Conservation (phyloP, 2,329 filamentous ascomycete species). For the Fusarium pseudocircinatum region DNA sequence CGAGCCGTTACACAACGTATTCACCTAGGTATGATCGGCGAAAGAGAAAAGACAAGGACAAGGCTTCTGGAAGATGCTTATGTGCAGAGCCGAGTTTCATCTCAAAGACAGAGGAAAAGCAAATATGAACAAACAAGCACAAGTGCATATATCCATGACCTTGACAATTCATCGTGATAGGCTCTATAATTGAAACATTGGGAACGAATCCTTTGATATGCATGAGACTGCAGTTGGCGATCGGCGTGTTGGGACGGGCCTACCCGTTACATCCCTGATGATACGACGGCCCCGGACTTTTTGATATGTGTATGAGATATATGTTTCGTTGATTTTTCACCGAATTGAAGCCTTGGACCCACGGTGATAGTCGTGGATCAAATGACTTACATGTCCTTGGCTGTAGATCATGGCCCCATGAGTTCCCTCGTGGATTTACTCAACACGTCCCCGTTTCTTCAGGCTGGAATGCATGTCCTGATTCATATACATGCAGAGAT, state of each 20-base stretch:
- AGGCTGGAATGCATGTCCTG: conserved; percentile 2
- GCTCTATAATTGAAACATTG: conserved; percentile 11
- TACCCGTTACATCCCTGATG: conserved; percentile 23
- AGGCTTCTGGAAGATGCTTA: conserved; percentile 17
- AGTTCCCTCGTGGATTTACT: not conserved
- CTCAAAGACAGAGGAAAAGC: conserved; percentile 1
- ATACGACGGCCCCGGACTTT: not conserved
- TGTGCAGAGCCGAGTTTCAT: conserved; percentile 20
- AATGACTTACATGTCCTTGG: conserved; percentile 7
- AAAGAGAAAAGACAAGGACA: conserved; percentile 8
- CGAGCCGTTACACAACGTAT: conserved; percentile 35
- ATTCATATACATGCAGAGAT: conserved; percentile 2
- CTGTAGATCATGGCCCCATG: conserved; percentile 23
- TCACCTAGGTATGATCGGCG: conserved; percentile 16
- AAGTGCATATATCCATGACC: conserved; percentile 29
- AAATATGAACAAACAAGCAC: conserved; percentile 3
- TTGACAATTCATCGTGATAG: conserved; percentile 17
- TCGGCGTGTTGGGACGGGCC: conserved; percentile 18
- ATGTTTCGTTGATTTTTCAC: conserved; percentile 1
- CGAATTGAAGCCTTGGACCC: conserved; percentile 7
- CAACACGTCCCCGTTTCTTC: conserved; percentile 1
- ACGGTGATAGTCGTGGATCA: conserved; percentile 2
- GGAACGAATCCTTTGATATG: conserved; percentile 14
- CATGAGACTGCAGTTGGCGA: conserved; percentile 9
- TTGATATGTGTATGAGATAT: not conserved